Conservation (phyloP, 257 asterid species). For the Gynochthodes officinalis region DNA sequence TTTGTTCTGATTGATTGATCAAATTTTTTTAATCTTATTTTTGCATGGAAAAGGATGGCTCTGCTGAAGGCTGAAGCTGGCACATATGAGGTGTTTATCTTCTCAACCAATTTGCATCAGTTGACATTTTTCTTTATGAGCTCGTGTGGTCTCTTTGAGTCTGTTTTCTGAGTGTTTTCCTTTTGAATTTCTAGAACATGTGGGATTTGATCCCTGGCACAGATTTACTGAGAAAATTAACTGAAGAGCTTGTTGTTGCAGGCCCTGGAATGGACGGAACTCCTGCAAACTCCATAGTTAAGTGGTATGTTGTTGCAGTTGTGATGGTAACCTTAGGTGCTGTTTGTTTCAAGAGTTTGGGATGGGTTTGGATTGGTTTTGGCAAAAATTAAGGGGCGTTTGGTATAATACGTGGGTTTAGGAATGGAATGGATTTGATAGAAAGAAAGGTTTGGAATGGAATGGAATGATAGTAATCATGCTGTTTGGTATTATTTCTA, state of each 20-base stretch:
- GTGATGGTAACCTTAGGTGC: not conserved
- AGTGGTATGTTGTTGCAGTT: slow-evolving; percentile 47
- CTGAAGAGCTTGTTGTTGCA: slow-evolving; percentile 60
- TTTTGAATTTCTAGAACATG: slow-evolving; percentile 52
- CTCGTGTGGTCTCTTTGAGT: slow-evolving; percentile 6
- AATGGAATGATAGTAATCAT: no score
- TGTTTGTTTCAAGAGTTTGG: no score
- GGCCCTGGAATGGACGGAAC: slow-evolving; percentile 88
- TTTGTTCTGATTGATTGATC: not conserved
- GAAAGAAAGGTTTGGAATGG: no score
- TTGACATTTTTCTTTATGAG: not conserved
- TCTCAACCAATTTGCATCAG: not conserved
- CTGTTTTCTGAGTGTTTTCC: not conserved
- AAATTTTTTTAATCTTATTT: not conserved
- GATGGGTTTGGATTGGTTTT: no score
- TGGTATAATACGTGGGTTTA: no score
- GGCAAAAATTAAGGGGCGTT: no score
- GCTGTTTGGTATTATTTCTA: no score
- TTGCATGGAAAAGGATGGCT: slow-evolving; percentile 57
- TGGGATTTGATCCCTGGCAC: slow-evolving; percentile 85
- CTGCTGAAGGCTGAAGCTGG: slow-evolving; percentile 38
- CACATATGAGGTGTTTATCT: slow-evolving; percentile 48
- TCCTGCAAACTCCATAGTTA: slow-evolving; percentile 48
- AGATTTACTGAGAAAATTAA: slow-evolving; percentile 63
- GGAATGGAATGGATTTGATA: no score